Conservation (phyloP, 176 grass and related monocot genomes). For the Aegilops umbellulata region DNA sequence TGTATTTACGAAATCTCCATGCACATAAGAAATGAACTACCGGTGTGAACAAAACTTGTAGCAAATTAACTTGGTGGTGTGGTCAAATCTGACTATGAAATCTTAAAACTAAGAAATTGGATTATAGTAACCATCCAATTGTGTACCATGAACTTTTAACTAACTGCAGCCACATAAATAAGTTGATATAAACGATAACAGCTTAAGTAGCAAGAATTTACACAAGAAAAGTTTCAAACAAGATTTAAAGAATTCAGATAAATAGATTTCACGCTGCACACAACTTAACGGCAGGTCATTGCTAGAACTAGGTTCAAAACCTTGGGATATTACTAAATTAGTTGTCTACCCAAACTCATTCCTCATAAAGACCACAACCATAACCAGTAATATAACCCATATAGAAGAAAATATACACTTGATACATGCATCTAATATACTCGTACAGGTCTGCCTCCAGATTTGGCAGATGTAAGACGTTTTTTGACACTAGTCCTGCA, state of each 20-base stretch:
- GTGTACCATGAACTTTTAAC: background rate
- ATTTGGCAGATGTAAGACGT: background rate
- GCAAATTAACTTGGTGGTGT: background rate
- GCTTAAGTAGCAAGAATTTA: background rate
- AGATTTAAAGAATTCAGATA: background rate
- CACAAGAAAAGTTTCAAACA: background rate
- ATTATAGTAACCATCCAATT: background rate
- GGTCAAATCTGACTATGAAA: background rate
- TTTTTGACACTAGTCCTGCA: no score
- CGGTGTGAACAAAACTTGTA: background rate
- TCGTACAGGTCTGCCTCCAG: background rate
- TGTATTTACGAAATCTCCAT: background rate
- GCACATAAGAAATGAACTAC: background rate
- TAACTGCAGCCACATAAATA: background rate
- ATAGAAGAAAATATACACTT: background rate
- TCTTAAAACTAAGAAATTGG: background rate
- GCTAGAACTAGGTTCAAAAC: slow-evolving; percentile 1
- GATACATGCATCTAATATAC: background rate
- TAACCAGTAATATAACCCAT: background rate
- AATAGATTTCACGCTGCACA: slow-evolving; percentile 7
- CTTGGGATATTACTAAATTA: background rate
- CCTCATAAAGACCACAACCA: background rate
- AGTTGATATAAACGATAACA: background rate
- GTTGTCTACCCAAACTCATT: background rate
- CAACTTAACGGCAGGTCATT: background rate